Percentiles rank a stretch among this genome's conserved stretches.
Conservation (phyloP, 495 filamentous ascomycete genomes). For the Articulospora tetracladia region DNA sequence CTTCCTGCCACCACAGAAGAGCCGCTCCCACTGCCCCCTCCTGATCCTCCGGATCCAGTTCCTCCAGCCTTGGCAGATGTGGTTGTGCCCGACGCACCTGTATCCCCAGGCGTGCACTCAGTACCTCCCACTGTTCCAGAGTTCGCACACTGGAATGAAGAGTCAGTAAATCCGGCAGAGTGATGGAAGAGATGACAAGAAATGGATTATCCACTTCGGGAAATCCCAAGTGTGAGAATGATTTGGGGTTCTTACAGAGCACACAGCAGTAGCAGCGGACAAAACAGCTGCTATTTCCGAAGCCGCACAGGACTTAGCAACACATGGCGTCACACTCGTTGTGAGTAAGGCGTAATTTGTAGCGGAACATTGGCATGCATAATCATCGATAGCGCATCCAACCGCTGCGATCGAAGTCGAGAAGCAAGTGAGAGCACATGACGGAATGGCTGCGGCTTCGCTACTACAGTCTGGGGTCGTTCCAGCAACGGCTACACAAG, state of each 20-base stretch:
- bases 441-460: constrained; percentile 8
- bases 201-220: neutral
- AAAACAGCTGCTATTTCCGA: neutral
- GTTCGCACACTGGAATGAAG: neutral
- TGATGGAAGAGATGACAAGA: too few species aligned
- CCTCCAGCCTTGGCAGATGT: neutral
- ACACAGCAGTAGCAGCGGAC: neutral
- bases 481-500: neutral
- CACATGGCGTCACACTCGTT: constrained; percentile 6
- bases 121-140: neutral
- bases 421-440: constrained; percentile 14
- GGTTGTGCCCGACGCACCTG: neutral
- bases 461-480: constrained; percentile 3
- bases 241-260: neutral
- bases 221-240: neutral
- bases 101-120: neutral
- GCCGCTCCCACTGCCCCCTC: neutral
- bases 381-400: constrained; percentile 11
- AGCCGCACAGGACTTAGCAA: constrained; percentile 1
- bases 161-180: neutral
- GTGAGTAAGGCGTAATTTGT: neutral
- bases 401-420: neutral
- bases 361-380: constrained; percentile 18
- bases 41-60: neutral
- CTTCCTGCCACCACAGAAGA: neutral